Evolutionary conservation across 2,329 filamentous ascomycete genomes (phyloP), one percentile per base, ranked within the genome.

Genomic region (Samsoniella hepiali): DNA sequence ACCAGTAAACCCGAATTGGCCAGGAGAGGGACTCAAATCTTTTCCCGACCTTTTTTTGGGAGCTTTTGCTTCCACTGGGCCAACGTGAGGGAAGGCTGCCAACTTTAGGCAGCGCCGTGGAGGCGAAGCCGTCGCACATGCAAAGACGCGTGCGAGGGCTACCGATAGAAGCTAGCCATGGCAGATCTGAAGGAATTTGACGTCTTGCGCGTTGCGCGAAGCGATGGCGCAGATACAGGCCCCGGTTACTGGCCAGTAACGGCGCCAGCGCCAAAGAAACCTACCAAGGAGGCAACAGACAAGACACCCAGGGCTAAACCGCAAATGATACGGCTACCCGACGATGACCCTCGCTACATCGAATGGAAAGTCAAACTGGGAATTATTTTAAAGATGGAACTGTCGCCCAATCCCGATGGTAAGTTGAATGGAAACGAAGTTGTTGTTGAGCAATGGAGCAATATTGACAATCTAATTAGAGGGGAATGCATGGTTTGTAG

Each of bases 321-420:
- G 34, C 77, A 79, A 60, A 79, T 80, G 78, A 68, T 74, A 13
- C 73, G 78, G 9, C 65, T 81, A n/a, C 66, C 74, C 3, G 76
- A 79, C 51, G 75, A 79, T 34, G 78, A 81, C 51, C 76, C 78
- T 10, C 72, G 78, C 22, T 79, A 79, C 59, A 69, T 76, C 27
- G 78, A 81, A 57, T 81, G 78, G 78, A 74, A 74, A 54, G 72
- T 81, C 58, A 81, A 81, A 69, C 66, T 80, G 42, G 78, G 78
- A 1, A 79, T 80, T 22, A 69, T 81, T 15, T 67, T 81, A 42
- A 81, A 80, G 67, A 78, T 80, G 65, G 78, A 81, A 61, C 70
- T 81, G 5, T 73, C 77, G 10, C 77, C 76, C 3, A 73, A 69
- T 22, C 77, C 76, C 7, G 75, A 78, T 29, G 77, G 76, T 77